Evolutionary conservation across 2,329 filamentous ascomycete genomes (phyloP), one percentile per base, ranked within the genome.

Genomic region (Clarireedia sp.): DNA sequence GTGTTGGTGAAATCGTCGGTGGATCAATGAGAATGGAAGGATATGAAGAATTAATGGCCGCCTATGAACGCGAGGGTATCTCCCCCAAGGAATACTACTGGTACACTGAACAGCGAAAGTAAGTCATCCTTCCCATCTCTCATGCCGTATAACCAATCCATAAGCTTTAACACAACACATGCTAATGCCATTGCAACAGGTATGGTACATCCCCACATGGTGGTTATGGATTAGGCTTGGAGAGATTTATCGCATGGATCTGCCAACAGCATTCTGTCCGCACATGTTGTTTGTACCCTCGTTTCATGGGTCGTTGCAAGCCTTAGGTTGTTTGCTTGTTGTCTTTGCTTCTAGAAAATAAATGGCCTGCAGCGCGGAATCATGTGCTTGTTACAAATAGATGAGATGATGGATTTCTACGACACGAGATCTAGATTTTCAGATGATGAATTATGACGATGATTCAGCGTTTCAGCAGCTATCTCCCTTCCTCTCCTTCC

Each of bases 1-100:
- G 90, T 63, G 94, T 99, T 24, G 94, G 94, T 58, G 94, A 97
- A 78, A 96, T 97, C 68, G 90, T 97, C 2, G 92, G 94, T 59
- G 94, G 92, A 5, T 90, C 85, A 64, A 97, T 99, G 92, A 90
- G 94, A 72, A 95, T 96, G 82, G 84, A 91, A 69, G 85, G 89
- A 69, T 90, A 89, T 69, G 88, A 95, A 14, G 90, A 96, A 77
- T 76, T 96, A 63, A 85, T 96, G 78, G 85, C 79, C 23, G 94
- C 89, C 1, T 99, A 95, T 71, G 83, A 90, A 72, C 83, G 86
- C 60, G 87, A 96, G 73, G 86, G 86, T 41, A 95, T 97, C 70
- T 83, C 89, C 65, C 83, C 90, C 19, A 81, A 81, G 64, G 85
- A 86, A 46, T 97, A 97, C 75, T 97, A 95, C 79, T 99, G 94